Percentiles rank a stretch among this genome's conserved stretches.
These are phyloP conservation scores for Gilbertella persicaria DNA, from an alignment of 371 early-diverging fungal genomes.

Conservation along the genomic window DNA sequence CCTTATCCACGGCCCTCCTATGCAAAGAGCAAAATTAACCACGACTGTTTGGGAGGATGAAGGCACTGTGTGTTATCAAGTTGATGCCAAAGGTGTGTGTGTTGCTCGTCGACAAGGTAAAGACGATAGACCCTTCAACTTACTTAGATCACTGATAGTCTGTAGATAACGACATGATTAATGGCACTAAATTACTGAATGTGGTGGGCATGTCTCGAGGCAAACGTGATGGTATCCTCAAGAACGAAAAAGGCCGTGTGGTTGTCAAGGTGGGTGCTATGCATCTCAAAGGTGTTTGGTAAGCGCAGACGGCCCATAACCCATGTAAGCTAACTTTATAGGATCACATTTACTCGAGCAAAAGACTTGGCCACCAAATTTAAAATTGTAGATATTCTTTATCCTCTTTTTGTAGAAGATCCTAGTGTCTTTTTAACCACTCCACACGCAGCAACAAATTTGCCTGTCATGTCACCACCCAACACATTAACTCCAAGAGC, in stretches of 20 bases:
- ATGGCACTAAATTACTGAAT: constrained; percentile 85
- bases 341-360: constrained; percentile 71
- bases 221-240: constrained; percentile 85
- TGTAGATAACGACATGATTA: constrained; percentile 82
- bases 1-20: constrained; percentile 30
- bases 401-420: constrained; percentile 73
- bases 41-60: constrained; percentile 87
- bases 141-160: too few relatives aligned
- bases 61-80: constrained; percentile 77
- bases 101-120: constrained; percentile 80
- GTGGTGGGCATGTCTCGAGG: constrained; percentile 90
- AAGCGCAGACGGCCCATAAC: too few relatives aligned
- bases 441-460: too few relatives aligned
- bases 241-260: constrained; percentile 82
- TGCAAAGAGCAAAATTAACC: constrained; percentile 63
- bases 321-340: constrained; percentile 18
- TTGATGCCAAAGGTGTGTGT: constrained; percentile 76
- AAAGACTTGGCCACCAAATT: constrained; percentile 62
- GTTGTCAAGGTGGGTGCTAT: constrained; percentile 89
- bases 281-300: constrained; percentile 91
- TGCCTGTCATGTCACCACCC: constrained; percentile 20
- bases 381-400: constrained; percentile 61
- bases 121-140: too few relatives aligned
- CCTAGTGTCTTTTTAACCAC: constrained; percentile 44
- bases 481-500: neutral